These are phyloP conservation scores for Fusarium camptoceras DNA, from an alignment of 2,329 filamentous ascomycete species.

Conservation along the genomic window DNA sequence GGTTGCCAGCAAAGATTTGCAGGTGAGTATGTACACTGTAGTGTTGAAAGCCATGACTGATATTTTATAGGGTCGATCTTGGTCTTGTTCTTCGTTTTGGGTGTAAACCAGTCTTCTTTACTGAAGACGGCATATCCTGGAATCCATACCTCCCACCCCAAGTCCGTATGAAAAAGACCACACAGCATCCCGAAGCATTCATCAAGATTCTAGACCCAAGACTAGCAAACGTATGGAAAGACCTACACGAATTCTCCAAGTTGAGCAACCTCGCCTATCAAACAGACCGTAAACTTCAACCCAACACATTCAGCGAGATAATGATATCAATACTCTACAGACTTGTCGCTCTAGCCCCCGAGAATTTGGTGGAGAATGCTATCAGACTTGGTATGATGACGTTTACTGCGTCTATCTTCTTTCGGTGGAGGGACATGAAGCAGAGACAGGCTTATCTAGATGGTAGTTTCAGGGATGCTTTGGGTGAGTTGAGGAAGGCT, in stretches of 20 bases:
- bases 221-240: slow-evolving; percentile 25
- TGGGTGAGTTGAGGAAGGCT: neutral
- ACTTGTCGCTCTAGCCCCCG: slow-evolving; percentile 19
- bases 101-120: slow-evolving; percentile 23
- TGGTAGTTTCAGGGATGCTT: neutral
- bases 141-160: slow-evolving; percentile 20
- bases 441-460: slow-evolving; percentile 22
- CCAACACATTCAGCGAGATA: slow-evolving; percentile 37
- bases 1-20: slow-evolving; percentile 39
- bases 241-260: slow-evolving; percentile 28
- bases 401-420: slow-evolving; percentile 29
- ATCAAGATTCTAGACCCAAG: slow-evolving; percentile 20
- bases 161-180: neutral
- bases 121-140: slow-evolving; percentile 25
- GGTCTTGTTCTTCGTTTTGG: slow-evolving; percentile 29
- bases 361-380: slow-evolving; percentile 5
- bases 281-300: slow-evolving; percentile 26
- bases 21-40: neutral
- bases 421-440: slow-evolving; percentile 35
- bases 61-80: slow-evolving; percentile 22
- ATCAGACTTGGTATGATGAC: slow-evolving; percentile 29
- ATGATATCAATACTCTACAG: slow-evolving; percentile 34
- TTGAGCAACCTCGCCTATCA: slow-evolving; percentile 38
- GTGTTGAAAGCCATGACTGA: neutral
- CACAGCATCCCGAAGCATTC: neutral